A percentile compares a stretch with the other conserved stretches of the same genome.
These are phyloP conservation scores for Bisporella sp. DNA, from an alignment of 2,329 filamentous ascomycete species.

Conservation along the genomic window DNA sequence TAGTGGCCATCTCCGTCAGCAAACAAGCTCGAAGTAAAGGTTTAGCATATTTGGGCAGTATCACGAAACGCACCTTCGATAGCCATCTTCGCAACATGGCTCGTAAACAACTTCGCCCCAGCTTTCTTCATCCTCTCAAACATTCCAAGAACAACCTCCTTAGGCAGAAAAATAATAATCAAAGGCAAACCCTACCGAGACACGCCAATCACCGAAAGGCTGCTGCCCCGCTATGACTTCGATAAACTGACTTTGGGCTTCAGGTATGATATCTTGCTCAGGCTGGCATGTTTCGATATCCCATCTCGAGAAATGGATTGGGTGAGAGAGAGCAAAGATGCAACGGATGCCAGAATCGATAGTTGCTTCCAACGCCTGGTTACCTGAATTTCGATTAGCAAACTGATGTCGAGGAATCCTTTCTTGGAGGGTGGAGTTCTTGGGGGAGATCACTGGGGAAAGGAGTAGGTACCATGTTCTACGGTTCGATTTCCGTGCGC, in stretches of 20 bases:
- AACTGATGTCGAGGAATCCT: no score
- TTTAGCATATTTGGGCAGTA: no score
- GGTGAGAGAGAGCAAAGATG: conserved; percentile 30
- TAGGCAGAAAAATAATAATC: conserved; percentile 33
- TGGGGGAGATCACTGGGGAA: background rate
- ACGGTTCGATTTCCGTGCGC: conserved; percentile 28
- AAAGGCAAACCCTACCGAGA: conserved; percentile 37
- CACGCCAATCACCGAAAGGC: conserved; percentile 27
- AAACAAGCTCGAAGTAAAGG: no score
- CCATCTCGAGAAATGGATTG: no score
- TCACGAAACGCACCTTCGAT: no score
- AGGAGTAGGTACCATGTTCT: conserved; percentile 22
- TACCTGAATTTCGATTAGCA: no score
- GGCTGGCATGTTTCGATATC: no score
- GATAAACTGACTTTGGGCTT: conserved; percentile 8
- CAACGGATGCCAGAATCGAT: conserved; percentile 38
- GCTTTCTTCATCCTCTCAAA: conserved; percentile 31
- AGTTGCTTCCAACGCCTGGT: conserved; percentile 31
- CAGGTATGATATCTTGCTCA: no score
- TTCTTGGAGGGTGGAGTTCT: no score
- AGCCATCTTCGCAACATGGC: no score
- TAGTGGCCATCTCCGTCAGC: no score
- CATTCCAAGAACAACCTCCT: conserved; percentile 29
- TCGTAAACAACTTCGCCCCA: conserved; percentile 34
- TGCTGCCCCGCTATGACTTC: conserved; percentile 26